Base-by-base conservation (phyloP, 1,139 yeast species). In the Diutina sp. region DNA sequence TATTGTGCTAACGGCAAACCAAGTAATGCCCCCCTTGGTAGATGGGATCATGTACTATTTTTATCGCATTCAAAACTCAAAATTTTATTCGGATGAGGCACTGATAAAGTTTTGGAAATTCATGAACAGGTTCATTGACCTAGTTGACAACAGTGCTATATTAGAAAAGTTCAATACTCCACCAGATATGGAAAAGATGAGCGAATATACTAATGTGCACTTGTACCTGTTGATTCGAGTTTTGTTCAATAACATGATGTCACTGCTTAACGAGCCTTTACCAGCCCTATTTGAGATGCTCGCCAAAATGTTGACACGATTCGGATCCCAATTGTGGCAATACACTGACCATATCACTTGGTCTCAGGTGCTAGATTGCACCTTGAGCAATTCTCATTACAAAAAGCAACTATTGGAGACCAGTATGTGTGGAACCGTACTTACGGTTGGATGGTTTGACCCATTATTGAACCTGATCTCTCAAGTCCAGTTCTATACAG, bases 41-140 rank as follows among this genome's bases (percentile, higher is more conserved):
- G 83, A 82, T 60, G 91, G 85, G 63, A 80, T 78, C 59, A 74
- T 75, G 56, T 64, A 67, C 3, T 83, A 83, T 62, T 69, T 82
- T 35, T 74, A 77, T 58, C 69, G 71, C 51, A 73, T 85, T 55
- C 90, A 85, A 63, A 72, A 80, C 60, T 79, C 82, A 0, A 67
- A 68, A 1, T 72, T 66, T 58, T 83, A 77, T 65, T 71, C 70
- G 32, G 79, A 76, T 25, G 66, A 64, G 0, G 66, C 69, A 4
- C 77, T 85, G 44, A 66, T 72, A 12, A 63, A 64, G 12, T 85
- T 85, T 64, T 87, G 91, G 88, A 65, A 71, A 12, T 74, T 73
- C 58, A 63, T 81, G 51, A 60, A 65, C 9, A 72, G 75, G 0
- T 56, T 86, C 0, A 61, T 83, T 38, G 68, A 70, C 35, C 63